Base-by-base conservation (phyloP, 2,329 filamentous ascomycete genomes). In the Paraphaeosphaeria sporulosa region DNA sequence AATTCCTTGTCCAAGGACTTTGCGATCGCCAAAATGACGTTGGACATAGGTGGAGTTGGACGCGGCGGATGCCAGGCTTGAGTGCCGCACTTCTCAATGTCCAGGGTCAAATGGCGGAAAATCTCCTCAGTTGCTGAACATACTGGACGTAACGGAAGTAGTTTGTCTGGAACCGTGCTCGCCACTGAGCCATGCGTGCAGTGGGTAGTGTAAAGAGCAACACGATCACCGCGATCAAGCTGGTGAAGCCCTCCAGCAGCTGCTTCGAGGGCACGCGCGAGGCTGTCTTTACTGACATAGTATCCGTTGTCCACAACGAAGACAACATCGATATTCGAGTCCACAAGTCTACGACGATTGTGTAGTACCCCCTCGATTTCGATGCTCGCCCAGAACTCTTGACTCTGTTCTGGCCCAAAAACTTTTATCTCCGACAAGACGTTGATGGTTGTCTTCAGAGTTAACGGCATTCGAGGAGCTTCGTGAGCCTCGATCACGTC, bases 251-350 rank as follows among this genome's bases (percentile, higher is more conserved):
- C 61, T 17, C 64, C 66, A 2, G 63, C 65, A 27, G 68, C 66
- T 1, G 59, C 64, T 19, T 69, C 58, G 1, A 68, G 34, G 1
- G 71, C 69, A 49, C 54, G 66, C 19, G 61, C 54, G 13, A 75
- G 64, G 42, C 69, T 72, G 2, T 70, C 65, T 13, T 62, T 62
- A 21, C 68, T 71, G 19, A 73, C 72, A 42, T 74, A 73, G 57
- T 73, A 78, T 76, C 74, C 73, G 53, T 78, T 79, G 59, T 80
- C 77, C 36, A 80, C 63, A 21, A 80, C 60, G 23, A 79, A 67
- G 6, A 77, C 61, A 4, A 78, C 59, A 63, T 79, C 76, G 19
- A 79, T 61, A 8, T 60, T 61, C 4, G 56, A 51, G 27, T 71
- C 58, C 8, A 53, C 47, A 40, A 70, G 62, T 27, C 57, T 15